These are phyloP conservation scores for Gypsophila paniculata DNA, from an alignment of 179 eudicot species.

Conservation along the genomic window DNA sequence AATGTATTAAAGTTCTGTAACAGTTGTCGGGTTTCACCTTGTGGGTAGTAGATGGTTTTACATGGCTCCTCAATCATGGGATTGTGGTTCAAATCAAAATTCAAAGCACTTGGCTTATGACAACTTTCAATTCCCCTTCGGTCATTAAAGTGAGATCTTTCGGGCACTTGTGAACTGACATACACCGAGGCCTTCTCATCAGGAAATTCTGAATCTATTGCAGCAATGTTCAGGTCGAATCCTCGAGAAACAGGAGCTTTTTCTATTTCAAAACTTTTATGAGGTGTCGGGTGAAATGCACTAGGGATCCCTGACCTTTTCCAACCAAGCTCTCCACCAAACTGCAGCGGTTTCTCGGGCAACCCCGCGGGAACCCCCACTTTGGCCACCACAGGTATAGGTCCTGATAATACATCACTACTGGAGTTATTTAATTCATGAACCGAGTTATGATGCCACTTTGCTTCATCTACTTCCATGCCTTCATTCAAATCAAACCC, in stretches of 20 bases:
- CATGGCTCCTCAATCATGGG: constrained; percentile 22
- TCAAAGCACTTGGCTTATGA: constrained; percentile 21
- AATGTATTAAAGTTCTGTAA: constrained; percentile 9
- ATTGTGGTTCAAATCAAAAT: constrained; percentile 39
- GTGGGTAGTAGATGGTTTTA: constrained; percentile 17
- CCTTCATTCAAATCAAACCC: constrained; percentile 51
- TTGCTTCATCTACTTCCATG: constrained; percentile 25
- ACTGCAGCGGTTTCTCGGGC: constrained; percentile 46
- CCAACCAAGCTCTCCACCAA: constrained; percentile 57
- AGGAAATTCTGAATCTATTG: constrained; percentile 31
- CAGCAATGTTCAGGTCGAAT: constrained; percentile 58
- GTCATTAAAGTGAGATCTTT: constrained; percentile 25
- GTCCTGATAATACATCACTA: constrained; percentile 21
- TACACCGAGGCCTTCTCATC: constrained; percentile 20
- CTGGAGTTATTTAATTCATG: constrained; percentile 5
- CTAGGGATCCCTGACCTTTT: constrained; percentile 44
- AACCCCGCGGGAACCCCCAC: constrained; percentile 42
- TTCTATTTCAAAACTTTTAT: constrained; percentile 11
- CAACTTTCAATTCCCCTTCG: constrained; percentile 26
- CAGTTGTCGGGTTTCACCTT: constrained; percentile 29
- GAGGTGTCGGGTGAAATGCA: constrained; percentile 47
- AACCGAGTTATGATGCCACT: constrained; percentile 10
- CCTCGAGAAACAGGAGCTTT: constrained; percentile 20
- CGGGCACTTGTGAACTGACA: constrained; percentile 21
- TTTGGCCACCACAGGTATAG: constrained; percentile 51